Evolutionary conservation across 108 stramenopile genomes (phyloP).

Genomic region (Bacterosira constricta): DNA sequence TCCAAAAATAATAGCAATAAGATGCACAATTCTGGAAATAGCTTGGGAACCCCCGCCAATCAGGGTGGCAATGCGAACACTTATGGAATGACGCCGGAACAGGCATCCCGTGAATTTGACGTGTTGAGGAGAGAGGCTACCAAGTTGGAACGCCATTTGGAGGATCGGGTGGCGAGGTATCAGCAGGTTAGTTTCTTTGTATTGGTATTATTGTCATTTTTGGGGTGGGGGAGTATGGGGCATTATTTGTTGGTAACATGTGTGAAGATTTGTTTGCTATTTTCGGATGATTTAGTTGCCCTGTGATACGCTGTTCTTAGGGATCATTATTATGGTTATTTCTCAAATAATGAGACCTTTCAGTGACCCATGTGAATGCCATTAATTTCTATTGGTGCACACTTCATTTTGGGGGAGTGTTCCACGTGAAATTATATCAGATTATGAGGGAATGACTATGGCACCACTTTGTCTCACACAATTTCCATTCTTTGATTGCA

Average conservation of each 20-base stretch:
- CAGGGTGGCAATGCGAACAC: not conserved
- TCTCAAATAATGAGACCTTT: too few relatives aligned
- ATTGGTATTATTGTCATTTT: not conserved
- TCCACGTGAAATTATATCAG: too few relatives aligned
- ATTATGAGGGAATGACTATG: too few relatives aligned
- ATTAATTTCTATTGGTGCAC: not conserved
- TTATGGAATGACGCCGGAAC: constrained; percentile 43
- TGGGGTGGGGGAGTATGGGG: not conserved
- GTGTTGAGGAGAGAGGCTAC: constrained; percentile 79
- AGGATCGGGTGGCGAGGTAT: constrained; percentile 80
- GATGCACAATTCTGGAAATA: constrained; percentile 7
- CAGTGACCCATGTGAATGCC: not conserved
- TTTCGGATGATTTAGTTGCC: too few relatives aligned
- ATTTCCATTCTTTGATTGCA: not conserved
- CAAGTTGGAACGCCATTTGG: constrained; percentile 75
- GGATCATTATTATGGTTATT: too few relatives aligned
- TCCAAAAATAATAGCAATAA: constrained; percentile 2
- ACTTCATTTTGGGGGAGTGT: not conserved
- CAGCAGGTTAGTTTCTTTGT: constrained; percentile 65
- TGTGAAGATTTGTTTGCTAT: too few relatives aligned
- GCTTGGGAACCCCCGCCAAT: not conserved
- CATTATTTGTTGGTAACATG: not conserved
- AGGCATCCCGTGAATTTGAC: constrained; percentile 65
- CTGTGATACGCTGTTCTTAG: too few relatives aligned
- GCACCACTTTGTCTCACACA: too few relatives aligned